Percentiles rank a stretch among this genome's conserved stretches.
Evolutionary conservation across 495 filamentous ascomycete species (phyloP).

Genomic region (Lasiosphaeriaceae sp.): DNA sequence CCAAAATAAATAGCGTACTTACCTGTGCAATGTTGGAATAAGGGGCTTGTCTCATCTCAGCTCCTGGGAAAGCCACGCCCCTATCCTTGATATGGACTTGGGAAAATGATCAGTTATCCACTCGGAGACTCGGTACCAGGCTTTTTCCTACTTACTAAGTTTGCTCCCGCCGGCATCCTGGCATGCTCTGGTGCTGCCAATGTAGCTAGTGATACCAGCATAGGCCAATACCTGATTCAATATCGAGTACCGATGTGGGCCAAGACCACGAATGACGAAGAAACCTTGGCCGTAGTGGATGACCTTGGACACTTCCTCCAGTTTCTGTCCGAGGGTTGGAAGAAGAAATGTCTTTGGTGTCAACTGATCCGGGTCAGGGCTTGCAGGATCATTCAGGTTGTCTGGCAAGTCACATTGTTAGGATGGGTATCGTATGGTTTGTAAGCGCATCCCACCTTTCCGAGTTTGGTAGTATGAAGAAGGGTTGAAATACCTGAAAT

Average conservation of each 20-base stretch:
- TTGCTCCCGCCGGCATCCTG: not conserved
- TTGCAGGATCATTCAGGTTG: not conserved
- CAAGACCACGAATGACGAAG: conserved; percentile 4
- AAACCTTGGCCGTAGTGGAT: conserved; percentile 5
- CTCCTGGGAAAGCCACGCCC: conserved; percentile 1
- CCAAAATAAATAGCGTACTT: too few species aligned
- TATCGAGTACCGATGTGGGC: not conserved
- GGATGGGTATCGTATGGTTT: not conserved
- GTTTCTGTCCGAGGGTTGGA: not conserved
- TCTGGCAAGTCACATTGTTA: not conserved
- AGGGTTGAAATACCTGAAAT: not conserved
- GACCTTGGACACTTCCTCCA: not conserved
- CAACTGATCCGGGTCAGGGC: not conserved
- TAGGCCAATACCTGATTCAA: not conserved
- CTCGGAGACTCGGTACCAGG: too few species aligned
- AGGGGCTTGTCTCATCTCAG: conserved; percentile 6
- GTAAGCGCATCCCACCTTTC: not conserved
- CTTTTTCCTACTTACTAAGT: not conserved
- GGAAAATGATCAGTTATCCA: not conserved
- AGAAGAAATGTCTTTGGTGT: conserved; percentile 3
- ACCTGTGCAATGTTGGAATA: conserved; percentile 1
- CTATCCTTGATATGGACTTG: conserved; percentile 6
- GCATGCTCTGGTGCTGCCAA: not conserved
- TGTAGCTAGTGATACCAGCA: conserved; percentile 4
- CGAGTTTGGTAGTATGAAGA: not conserved